Base-by-base conservation (phyloP, 2,329 filamentous ascomycete species). In the Apiospora rasikravindrae region DNA sequence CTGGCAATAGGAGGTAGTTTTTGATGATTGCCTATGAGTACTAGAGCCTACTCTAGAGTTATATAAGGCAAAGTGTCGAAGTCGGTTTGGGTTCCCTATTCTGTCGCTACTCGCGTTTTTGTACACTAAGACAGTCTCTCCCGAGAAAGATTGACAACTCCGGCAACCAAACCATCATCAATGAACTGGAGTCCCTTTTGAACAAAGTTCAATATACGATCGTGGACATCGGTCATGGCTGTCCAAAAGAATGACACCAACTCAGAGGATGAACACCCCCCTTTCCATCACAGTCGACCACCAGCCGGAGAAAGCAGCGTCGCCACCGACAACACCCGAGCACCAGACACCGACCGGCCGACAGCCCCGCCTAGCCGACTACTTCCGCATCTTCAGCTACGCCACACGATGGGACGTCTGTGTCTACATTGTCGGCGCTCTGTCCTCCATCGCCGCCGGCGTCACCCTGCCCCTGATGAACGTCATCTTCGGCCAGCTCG, bases 381-480 rank as follows among this genome's bases (percentile, higher is more conserved):
- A 74, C 49, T 26, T 73, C n/a, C 44, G 73, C 22, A 49, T 88
- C 61, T 88, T 88, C 74, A 78, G 78, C 8, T 88, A 88, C 78
- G 86, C 86, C 13, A 86, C 80, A 13, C 83, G 81, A 77, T 85
- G 83, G 83, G 87, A 88, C 74, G 82, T 83, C 53, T 69, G 83
- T 47, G 78, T 86, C 53, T 86, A 87, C 75, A 79, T 77, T 29
- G 78, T 79, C 2, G 87, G 85, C 40, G 74, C 79, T 37, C 10
- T 86, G 33, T 83, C 87, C 49, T 72, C 72, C 4, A 33, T 70
- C 19, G 70, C 66, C 71, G 51, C 57, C 44, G 64, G 26, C 10
- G 33, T 75, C 29, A 89, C 88, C 1, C 76, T 90, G 71, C 88
- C 88, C 0, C 75, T 90, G 67, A 88, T 90, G 86, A 90, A 88